Base-by-base conservation (phyloP, 2,329 filamentous ascomycete species). In the Cercospora berteroae region DNA sequence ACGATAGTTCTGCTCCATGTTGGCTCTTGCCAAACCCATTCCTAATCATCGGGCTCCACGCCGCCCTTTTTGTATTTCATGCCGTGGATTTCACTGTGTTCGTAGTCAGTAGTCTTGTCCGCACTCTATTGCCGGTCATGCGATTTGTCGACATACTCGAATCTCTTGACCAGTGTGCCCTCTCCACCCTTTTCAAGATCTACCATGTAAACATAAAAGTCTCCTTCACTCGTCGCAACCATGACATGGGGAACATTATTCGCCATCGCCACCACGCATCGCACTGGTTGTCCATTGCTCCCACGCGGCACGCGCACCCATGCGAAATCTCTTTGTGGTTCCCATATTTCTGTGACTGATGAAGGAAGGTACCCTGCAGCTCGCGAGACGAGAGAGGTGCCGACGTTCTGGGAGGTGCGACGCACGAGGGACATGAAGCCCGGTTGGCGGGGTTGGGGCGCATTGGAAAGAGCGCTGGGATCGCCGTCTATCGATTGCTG, bases 321-420 rank as follows among this genome's bases (percentile, higher is more conserved):
- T 1, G 95, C 95, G 81, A 99, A 99, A 79, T 99, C 95, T 64
- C 95, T 88, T 67, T 90, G 84, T 0, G 95, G 95, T 75, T 99
- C 95, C 94, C 94, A 98, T 86, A 98, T 97, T 80, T 98, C 94
- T 1, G 94, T 94, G 4, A 99, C 93, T 1, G 94, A 94, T 75
- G 91, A 91, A 0, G 95, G 95, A 1, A 99, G 83, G 77, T 99
- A 99, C 0, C 92, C 93, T 4, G 94, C 94, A 33, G 97, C 90
- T 7, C 93, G 93, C 5, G 92, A 92, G 18, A 92, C 94, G 67
- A 99, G 90, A 25, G 90, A 91, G 69, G 91, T 93, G 44, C 93
- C 91, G 79, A 98, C 94, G 66, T 94, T 92, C 77, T 98, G 94
- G 4, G 94, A 98, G 4, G 95, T 97, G 27, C 94, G 89, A n/a